Percentiles rank a stretch among this genome's conserved stretches.
phyloP scores from a whole-genome alignment of 2,329 filamentous ascomycete genomes.

The Neofusicoccum umdonicola region DNA sequence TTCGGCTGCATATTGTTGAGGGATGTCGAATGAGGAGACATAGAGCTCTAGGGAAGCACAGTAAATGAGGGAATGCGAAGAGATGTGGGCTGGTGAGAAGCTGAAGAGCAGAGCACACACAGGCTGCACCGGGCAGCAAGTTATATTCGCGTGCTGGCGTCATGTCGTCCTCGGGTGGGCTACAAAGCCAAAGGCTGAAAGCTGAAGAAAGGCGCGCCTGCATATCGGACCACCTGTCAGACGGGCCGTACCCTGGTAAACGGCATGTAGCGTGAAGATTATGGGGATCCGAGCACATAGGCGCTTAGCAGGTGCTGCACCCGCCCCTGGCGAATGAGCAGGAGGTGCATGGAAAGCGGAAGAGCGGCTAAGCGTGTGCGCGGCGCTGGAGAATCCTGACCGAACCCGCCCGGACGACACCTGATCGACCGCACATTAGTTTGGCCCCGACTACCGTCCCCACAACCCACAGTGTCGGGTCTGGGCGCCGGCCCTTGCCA shows the following conservation, averaged over 20 bases:
- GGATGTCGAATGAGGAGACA: neutral
- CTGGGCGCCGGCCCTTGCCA: neutral
- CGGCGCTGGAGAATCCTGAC: neutral
- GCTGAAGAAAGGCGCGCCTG: neutral
- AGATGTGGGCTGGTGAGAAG: no score
- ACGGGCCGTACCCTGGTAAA: neutral
- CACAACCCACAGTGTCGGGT: constrained; percentile 3
- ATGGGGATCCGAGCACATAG: neutral
- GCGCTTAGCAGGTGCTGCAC: neutral
- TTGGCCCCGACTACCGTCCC: neutral
- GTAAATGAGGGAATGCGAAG: no score
- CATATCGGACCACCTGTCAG: neutral
- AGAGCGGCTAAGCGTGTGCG: neutral
- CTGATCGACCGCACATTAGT: constrained; percentile 4
- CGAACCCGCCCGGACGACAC: neutral
- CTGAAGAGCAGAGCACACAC: no score
- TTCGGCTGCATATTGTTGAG: constrained; percentile 4
- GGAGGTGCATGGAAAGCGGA: neutral
- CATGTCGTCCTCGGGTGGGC: no score
- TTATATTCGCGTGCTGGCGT: no score
- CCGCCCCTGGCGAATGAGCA: neutral
- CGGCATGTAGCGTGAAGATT: neutral
- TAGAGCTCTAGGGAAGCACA: no score
- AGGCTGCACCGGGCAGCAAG: no score
- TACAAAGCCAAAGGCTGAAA: neutral